Percentiles rank a stretch among this genome's conserved stretches.
Evolutionary conservation across 2,329 filamentous ascomycete genomes (phyloP).

Genomic region (Fusarium camptoceras): DNA sequence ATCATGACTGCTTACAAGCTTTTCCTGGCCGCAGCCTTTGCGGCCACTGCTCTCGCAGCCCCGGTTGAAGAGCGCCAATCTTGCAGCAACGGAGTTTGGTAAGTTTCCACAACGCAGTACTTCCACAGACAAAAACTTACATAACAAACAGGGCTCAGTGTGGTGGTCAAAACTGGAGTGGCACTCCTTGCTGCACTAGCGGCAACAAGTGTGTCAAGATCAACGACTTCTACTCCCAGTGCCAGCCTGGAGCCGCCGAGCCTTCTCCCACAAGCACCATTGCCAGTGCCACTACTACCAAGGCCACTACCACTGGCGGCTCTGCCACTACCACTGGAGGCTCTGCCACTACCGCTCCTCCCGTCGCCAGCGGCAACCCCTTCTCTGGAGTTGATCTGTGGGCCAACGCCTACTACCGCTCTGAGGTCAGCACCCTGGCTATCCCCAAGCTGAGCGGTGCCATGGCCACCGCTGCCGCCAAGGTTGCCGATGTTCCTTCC

Average conservation of each 20-base stretch:
- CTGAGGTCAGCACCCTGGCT: conserved; percentile 66
- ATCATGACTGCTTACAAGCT: conserved; percentile 33
- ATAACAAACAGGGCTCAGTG: conserved; percentile 54
- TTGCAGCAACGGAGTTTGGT: conserved; percentile 38
- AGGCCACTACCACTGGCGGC: conserved; percentile 1
- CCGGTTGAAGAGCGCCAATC: conserved; percentile 53
- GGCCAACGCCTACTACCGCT: conserved; percentile 67
- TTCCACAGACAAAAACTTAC: neutral
- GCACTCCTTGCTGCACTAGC: conserved; percentile 57
- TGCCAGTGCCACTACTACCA: conserved; percentile 22
- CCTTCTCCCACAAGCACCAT: conserved; percentile 32
- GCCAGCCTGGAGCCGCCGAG: conserved; percentile 28
- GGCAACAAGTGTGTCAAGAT: conserved; percentile 42
- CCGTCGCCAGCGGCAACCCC: conserved; percentile 62
- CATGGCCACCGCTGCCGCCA: conserved; percentile 63
- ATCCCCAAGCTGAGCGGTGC: conserved; percentile 71
- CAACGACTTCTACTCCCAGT: conserved; percentile 44
- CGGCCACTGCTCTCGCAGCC: conserved; percentile 52
- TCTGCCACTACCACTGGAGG: conserved; percentile 14
- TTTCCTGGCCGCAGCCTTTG: conserved; percentile 34
- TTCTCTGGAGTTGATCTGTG: conserved; percentile 63
- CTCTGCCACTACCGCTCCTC: conserved; percentile 40
- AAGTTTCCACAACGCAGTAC: accelerated
- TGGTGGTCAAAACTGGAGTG: conserved; percentile 58
- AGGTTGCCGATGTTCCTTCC: conserved; percentile 63